These are phyloP conservation scores for Dryas alaskensis DNA, from an alignment of 306 rosid genomes.

Conservation along the genomic window DNA sequence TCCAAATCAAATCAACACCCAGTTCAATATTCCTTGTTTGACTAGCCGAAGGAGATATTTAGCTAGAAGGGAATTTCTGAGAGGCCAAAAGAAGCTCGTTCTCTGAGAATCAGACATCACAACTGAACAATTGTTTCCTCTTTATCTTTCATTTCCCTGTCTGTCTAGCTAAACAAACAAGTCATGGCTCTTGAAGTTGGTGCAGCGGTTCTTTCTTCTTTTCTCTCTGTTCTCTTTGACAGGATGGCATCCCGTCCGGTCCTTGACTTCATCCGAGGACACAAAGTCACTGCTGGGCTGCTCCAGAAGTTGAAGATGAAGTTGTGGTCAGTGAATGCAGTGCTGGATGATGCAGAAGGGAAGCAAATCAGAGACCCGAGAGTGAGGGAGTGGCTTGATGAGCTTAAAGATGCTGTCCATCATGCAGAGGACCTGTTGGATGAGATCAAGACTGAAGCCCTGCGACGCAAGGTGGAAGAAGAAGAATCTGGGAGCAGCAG, in stretches of 20 bases:
- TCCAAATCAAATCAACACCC: too few relatives aligned
- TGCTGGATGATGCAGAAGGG: constrained; percentile 19
- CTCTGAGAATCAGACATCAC: too few relatives aligned
- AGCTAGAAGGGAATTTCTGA: too few relatives aligned
- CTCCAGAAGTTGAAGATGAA: constrained; percentile 2
- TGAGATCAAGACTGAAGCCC: constrained; percentile 4
- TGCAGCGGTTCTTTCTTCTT: constrained; percentile 19
- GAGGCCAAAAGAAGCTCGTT: too few relatives aligned
- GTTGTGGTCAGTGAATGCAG: background rate
- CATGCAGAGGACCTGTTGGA: constrained; percentile 16
- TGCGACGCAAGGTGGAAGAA: too few relatives aligned
- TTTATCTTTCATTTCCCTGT: too few relatives aligned
- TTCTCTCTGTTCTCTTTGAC: constrained; percentile 14
- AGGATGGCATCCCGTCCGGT: constrained; percentile 2
- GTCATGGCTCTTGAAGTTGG: constrained; percentile 12
- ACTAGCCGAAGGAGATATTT: too few relatives aligned
- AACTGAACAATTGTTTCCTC: too few relatives aligned
- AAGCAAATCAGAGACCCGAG: background rate
- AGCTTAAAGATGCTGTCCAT: constrained; percentile 12
- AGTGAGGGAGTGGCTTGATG: constrained; percentile 6
- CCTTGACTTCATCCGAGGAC: background rate
- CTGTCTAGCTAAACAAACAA: background rate
- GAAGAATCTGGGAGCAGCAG: too few relatives aligned
- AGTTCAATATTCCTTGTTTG: too few relatives aligned
- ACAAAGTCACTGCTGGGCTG: too few relatives aligned